Evolutionary conservation across 495 filamentous ascomycete genomes (phyloP).

Genomic region (Penicillium verhagenii): DNA sequence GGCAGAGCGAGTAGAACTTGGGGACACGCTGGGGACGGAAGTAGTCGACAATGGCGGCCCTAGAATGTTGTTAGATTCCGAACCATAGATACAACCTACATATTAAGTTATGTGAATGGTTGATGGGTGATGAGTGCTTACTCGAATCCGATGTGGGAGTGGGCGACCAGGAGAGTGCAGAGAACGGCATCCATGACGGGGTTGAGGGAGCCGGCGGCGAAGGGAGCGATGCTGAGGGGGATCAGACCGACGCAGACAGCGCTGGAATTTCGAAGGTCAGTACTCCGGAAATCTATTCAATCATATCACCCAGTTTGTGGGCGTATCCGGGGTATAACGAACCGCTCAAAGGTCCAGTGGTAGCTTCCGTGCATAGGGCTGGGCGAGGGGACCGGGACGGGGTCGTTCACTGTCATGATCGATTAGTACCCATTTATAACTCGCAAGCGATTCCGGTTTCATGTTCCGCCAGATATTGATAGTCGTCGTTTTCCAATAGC

Average conservation of each 20-base stretch:
- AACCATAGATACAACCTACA: background rate
- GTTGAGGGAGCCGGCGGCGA: constrained; percentile 87
- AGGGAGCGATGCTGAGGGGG: constrained; percentile 85
- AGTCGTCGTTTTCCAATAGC: background rate
- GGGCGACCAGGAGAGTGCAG: constrained; percentile 78
- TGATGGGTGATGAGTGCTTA: constrained; percentile 40
- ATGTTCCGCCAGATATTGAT: background rate
- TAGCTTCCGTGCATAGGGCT: constrained; percentile 85
- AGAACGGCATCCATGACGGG: constrained; percentile 84
- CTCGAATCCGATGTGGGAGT: constrained; percentile 94
- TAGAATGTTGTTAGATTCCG: constrained; percentile 27
- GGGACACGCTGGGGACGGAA: constrained; percentile 71
- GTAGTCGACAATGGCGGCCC: constrained; percentile 85
- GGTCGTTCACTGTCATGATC: constrained; percentile 71
- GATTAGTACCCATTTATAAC: constrained; percentile 7
- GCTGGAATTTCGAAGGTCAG: constrained; percentile 33
- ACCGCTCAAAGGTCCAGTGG: constrained; percentile 98
- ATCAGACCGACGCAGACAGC: constrained; percentile 73
- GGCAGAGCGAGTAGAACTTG: constrained; percentile 57
- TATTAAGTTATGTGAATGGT: background rate
- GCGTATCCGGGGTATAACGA: constrained; percentile 11
- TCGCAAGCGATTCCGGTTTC: background rate
- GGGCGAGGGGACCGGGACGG: constrained; percentile 68
- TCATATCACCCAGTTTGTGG: background rate
- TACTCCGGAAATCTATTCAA: background rate